A percentile compares a stretch with the other conserved stretches of the same genome.
These are phyloP conservation scores for Carex arenaria DNA, from an alignment of 202 grass and related monocot species.

Conservation along the genomic window DNA sequence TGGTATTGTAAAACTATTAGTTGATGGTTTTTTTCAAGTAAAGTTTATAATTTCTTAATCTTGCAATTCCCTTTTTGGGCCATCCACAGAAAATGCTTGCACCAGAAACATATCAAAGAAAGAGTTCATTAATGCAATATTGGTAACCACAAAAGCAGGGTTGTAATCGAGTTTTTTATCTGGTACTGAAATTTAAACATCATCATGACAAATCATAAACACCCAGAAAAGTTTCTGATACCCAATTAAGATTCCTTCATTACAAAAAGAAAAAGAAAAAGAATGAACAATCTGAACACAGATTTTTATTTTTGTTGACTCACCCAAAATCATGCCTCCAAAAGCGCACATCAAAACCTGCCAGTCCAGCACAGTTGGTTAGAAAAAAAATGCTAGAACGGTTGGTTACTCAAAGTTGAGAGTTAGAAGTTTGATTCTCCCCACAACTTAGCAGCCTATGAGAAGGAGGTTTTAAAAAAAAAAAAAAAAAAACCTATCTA, in stretches of 20 bases:
- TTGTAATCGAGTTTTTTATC: neutral
- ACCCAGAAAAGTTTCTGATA: neutral
- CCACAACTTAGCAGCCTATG: no score
- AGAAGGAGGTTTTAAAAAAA: no score
- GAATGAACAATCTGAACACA: neutral
- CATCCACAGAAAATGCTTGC: neutral
- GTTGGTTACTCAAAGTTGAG: no score
- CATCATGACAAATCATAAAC: neutral
- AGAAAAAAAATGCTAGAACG: no score
- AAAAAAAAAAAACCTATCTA: neutral
- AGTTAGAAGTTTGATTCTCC: no score
- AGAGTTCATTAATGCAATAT: neutral
- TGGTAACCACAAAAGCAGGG: neutral
- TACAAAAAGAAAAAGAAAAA: neutral
- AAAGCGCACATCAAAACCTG: neutral
- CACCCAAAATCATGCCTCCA: neutral
- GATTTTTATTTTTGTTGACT: neutral
- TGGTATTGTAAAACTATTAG: neutral
- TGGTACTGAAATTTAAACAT: neutral
- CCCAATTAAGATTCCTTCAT: neutral
- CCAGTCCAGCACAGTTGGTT: no score
- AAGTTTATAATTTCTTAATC: neutral
- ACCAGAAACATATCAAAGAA: neutral
- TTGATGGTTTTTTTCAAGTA: neutral
- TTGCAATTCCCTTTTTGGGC: no score